Base-by-base conservation (phyloP, 305 asterid genomes). In the Fraxinus sp. region DNA sequence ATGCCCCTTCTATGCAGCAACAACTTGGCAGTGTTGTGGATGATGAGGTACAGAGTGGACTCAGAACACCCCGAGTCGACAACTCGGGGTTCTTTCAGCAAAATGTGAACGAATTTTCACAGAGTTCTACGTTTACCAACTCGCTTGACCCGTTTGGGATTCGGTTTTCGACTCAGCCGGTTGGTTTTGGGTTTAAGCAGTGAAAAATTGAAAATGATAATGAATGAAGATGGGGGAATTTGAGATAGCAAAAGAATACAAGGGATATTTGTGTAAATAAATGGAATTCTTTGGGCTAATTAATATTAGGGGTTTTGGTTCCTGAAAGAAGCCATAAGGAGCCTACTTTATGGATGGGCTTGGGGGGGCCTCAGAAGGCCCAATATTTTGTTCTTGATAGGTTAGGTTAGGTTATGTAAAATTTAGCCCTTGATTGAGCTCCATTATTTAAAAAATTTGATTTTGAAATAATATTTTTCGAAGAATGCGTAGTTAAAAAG, bases 21-120 rank as follows among this genome's bases (percentile, higher is more conserved):
- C 81, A 80, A n/a, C 76, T 80, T 49, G 18, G 80, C 76, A 88
- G 79, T 44, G 74, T 55, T 24, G 14, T 20, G 13, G 90, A 85
- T 8, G 86, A 89, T 33, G 91, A 89, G 80, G 86, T 85, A 0
- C 84, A 85, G 11, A 84, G 88, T 46, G 83, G 88, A 3, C 8
- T 62, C 16, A 84, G 76, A 44, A 80, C 71, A 49, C 80, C 82
- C 32, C 89, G 84, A 64, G 81, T 82, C 59, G 80, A 83, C 77
- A 86, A 85, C 81, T 41, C 89, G 55, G 83, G 76, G 24, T 81
- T 79, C 81, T 44, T 44, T 28, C 90, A 18, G 11, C 81, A 66
- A 2, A 76, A 79, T 30, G 18, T 85, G 73, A 79, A 33, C 78
- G 77, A 41, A 49, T 80, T 81, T 8, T 30, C 68, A 1, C 85